Base-by-base conservation (phyloP, 2,329 filamentous ascomycete genomes). In the Dendryphion nanum region DNA sequence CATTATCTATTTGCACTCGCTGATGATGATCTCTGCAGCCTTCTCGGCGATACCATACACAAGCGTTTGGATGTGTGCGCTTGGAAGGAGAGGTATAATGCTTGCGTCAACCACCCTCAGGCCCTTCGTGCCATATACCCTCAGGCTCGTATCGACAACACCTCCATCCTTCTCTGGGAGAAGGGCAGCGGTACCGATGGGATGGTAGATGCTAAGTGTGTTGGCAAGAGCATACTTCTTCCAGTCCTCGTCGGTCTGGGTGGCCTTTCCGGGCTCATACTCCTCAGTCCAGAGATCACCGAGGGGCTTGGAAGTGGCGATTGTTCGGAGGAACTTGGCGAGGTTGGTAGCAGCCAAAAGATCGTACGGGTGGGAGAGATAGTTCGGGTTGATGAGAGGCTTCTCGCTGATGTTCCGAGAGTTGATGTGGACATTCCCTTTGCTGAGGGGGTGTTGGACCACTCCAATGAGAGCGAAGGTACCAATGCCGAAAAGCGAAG, bases 401-500 rank as follows among this genome's bases (percentile, higher is more conserved):
- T 53, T 53, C 6, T 45, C 44, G 39, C 26, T 47, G 18, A 57
- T 49, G 35, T 53, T 51, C 14, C 40, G 39, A 12, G 52, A 53
- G 31, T 3, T 36, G 30, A 59, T 50, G 38, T 61, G 57, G 3
- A 59, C 50, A 28, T 41, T 46, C 15, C 57, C 57, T 32, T 50
- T 52, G 39, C 54, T 57, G 30, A 63, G 46, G 46, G 67, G 61
- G 35, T 66, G 62, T 30, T 61, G 54, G 1, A 68, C 47, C 3
- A 53, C 53, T n/a, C 55, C 57, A 19, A 67, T 63, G 1, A 67
- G 41, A n/a, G 59, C 51, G 33, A 61, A 56, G 31, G 55, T 64
- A n/a, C 41, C 40, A n/a, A 50, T 52, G 14, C 57, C 55, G 24
- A 52, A 56, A 5, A 52, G 42, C 1, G 52, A 41, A 1, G 47